Evolutionary conservation across 176 grass and related monocot species (phyloP).

Genomic region (Avena insularis): DNA sequence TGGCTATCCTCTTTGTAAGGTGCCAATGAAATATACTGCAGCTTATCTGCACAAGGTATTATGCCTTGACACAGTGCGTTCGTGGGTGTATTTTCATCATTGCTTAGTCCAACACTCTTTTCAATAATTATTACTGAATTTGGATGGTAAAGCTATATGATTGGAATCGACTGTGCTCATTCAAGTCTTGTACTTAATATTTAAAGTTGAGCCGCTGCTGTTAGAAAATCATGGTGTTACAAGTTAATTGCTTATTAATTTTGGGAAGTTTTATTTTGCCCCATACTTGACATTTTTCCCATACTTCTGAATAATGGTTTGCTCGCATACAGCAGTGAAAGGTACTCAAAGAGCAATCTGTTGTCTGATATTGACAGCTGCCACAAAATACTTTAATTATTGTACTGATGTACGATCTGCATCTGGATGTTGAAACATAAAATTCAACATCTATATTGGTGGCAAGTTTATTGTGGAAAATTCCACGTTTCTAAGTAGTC

Average conservation of each 20-base stretch:
- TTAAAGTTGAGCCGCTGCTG: constrained; percentile 5
- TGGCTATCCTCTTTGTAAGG: background rate
- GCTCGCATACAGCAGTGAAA: background rate
- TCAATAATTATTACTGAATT: constrained; percentile 13
- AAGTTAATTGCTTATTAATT: background rate
- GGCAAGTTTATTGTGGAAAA: constrained; percentile 13
- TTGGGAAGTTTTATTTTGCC: background rate
- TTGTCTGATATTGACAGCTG: background rate
- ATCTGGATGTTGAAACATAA: constrained; percentile 26
- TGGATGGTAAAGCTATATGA: background rate
- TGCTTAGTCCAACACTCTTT: background rate
- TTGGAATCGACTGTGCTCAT: background rate
- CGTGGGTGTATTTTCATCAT: background rate
- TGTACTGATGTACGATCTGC: constrained; percentile 5
- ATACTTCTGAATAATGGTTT: background rate
- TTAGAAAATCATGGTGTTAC: background rate
- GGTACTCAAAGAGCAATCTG: background rate
- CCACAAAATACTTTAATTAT: background rate
- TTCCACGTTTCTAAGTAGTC: background rate
- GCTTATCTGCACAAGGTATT: background rate
- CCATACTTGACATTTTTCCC: background rate
- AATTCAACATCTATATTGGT: constrained; percentile 21
- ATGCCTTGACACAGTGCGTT: constrained; percentile 14
- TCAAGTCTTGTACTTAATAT: background rate
- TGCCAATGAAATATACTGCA: constrained; percentile 20